phyloP scores from a whole-genome alignment of 306 rosid genomes.

The Gleditsia sinensis region DNA sequence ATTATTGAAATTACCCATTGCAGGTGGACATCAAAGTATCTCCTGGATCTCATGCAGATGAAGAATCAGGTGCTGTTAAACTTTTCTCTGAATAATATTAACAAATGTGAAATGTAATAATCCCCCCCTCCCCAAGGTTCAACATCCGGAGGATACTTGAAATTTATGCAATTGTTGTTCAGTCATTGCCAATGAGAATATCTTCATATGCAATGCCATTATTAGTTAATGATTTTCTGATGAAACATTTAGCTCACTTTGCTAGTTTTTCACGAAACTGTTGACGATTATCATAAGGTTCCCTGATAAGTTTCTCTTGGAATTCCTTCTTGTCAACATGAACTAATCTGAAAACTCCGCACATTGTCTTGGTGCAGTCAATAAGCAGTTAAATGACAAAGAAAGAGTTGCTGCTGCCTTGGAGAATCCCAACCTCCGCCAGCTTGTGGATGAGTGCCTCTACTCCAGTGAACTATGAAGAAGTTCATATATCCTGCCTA shows the following conservation, averaged over 20 bases:
- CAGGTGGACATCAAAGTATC: constrained; percentile 97
- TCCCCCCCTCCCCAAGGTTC: background rate
- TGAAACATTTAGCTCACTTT: background rate
- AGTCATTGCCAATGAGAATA: background rate
- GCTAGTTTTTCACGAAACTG: background rate
- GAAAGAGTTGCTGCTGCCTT: constrained; percentile 94
- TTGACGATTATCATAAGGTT: background rate
- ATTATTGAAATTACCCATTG: constrained; percentile 34
- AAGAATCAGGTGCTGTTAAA: constrained; percentile 73
- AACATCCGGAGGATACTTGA: background rate
- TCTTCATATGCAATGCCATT: background rate
- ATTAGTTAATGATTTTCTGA: background rate
- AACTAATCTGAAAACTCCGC: constrained; percentile 18
- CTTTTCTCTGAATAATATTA: background rate
- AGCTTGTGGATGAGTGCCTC: constrained; percentile 96
- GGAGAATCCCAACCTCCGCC: constrained; percentile 96
- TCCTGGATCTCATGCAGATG: constrained; percentile 95
- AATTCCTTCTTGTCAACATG: constrained; percentile 22
- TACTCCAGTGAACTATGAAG: constrained; percentile 81
- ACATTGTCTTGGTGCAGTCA: constrained; percentile 54
- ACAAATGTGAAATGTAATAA: background rate
- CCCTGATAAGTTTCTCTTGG: background rate
- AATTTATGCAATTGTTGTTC: background rate
- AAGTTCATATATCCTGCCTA: constrained; percentile 14
- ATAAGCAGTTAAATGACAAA: constrained; percentile 94